Percentiles rank a stretch among this genome's conserved stretches.
Evolutionary conservation across 2,329 filamentous ascomycete genomes (phyloP).

Genomic region (Aspergillus spinulosporus): DNA sequence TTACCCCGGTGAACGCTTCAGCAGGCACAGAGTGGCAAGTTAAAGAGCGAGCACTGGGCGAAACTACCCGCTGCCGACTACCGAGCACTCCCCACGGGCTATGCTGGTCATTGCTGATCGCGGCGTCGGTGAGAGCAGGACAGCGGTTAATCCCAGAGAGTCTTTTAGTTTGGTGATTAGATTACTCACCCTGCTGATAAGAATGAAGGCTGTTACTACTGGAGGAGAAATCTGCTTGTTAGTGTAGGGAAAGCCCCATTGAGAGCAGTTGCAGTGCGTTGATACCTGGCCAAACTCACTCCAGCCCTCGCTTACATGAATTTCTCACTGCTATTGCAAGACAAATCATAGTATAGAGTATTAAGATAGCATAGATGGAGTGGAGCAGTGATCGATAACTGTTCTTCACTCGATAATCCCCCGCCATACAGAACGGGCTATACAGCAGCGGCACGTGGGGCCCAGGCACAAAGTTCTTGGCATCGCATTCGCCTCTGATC

Average conservation of each 20-base stretch:
- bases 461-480: conserved; percentile 1
- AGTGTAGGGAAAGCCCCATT: too few relatives aligned
- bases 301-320: too few relatives aligned
- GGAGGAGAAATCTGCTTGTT: too few relatives aligned
- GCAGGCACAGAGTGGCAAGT: not conserved
- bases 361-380: not conserved
- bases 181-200: conserved; percentile 9
- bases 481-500: not conserved
- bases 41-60: not conserved
- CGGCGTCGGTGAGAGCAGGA: not conserved
- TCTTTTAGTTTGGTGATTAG: conserved; percentile 2
- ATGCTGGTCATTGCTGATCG: not conserved
- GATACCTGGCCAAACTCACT: too few relatives aligned
- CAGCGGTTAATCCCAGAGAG: conserved; percentile 1
- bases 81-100: not conserved
- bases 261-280: not conserved
- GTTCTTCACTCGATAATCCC: not conserved
- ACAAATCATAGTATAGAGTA: not conserved
- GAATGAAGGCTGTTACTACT: not conserved
- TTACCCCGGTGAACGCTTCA: conserved; percentile 5
- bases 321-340: not conserved
- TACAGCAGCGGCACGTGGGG: conserved; percentile 1
- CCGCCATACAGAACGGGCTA: not conserved
- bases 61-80: not conserved
- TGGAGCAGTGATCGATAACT: not conserved